Percentiles rank a stretch among this genome's conserved stretches.
These are phyloP conservation scores for Scheffersomyces lignicola DNA, from an alignment of 1,139 yeast genomes.

Conservation along the genomic window DNA sequence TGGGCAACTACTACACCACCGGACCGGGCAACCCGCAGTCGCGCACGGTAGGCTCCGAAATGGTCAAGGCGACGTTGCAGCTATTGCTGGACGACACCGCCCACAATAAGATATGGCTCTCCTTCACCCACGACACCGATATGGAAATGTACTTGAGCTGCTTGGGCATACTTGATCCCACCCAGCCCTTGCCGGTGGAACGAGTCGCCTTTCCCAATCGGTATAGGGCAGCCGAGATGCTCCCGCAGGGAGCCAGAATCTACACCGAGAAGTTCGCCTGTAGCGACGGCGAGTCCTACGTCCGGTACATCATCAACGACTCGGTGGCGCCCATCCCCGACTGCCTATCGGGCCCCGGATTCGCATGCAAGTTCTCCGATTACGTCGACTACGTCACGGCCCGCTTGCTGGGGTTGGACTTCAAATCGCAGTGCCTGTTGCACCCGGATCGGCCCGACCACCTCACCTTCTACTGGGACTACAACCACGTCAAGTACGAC, in stretches of 20 bases:
- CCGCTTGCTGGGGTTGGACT: slow-evolving; percentile 31
- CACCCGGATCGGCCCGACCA: slow-evolving; percentile 22
- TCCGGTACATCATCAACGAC: slow-evolving; percentile 54
- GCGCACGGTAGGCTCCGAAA: slow-evolving; percentile 46
- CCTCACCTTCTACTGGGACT: slow-evolving; percentile 39
- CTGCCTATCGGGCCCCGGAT: slow-evolving; percentile 58
- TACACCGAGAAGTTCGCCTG: slow-evolving; percentile 46
- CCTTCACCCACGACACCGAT: slow-evolving; percentile 60
- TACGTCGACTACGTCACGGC: slow-evolving; percentile 33
- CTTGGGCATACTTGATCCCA: slow-evolving; percentile 45
- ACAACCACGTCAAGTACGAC: slow-evolving; percentile 24
- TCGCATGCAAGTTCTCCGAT: slow-evolving; percentile 49
- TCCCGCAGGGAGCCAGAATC: slow-evolving; percentile 56
- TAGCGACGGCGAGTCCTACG: slow-evolving; percentile 32
- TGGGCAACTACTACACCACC: slow-evolving; percentile 44
- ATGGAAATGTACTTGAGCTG: slow-evolving; percentile 49
- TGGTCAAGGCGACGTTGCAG: slow-evolving; percentile 48
- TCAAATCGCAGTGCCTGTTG: slow-evolving; percentile 28
- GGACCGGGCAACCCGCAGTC: slow-evolving; percentile 53
- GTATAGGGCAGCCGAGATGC: slow-evolving; percentile 44
- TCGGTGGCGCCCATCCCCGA: slow-evolving; percentile 54
- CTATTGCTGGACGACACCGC: slow-evolving; percentile 27
- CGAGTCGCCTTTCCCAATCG: slow-evolving; percentile 35
- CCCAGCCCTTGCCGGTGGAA: slow-evolving; percentile 17
- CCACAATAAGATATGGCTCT: slow-evolving; percentile 38